Base-by-base conservation (phyloP, 1,284 basidiomycete genomes). In the Schizophyllum amplum region DNA sequence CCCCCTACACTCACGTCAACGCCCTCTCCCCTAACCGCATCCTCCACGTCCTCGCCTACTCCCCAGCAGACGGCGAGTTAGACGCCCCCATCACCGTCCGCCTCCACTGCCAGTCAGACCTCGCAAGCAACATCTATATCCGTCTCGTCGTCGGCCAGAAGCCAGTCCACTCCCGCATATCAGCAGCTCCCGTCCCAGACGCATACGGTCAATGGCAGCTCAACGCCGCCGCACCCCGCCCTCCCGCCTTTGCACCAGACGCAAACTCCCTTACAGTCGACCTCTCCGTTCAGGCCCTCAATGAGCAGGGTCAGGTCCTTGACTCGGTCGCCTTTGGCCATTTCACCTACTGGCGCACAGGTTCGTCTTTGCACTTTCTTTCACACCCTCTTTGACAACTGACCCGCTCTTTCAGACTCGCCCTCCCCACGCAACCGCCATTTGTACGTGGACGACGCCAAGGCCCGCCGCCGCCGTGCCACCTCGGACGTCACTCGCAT, bases 321-420 rank as follows among this genome's bases (percentile, higher is more conserved):
- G 86, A 89, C 63, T 77, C 82, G 0, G 75, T 83, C 56, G 74
- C 81, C 42, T 83, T 91, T 73, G 83, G 90, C 65, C 76, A 84
- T 66, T 85, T 92, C 73, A 75, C 78, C n/a, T 90, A 87, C 62
- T 78, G 75, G 70, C 17, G 47, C 5, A 5, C 22, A 23, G 73
- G 84, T 83, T 56, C 59, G 76, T 72, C 51, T 55, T 58, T 51
- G 52, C 33, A 55, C 27, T 13, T n/a, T 48, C n/a, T n/a, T n/a
- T 47, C 55, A 23, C 55, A 57, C n/a, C 50, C 54, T 13, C 27
- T 33, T 63, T 15, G 60, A 63, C 33, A 57, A 60, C 46, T 57
- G 57, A 23, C 33, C 54, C 15, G 52, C 56, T 4, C 52, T 56
- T 42, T 51, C 42, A 51, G 24, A 52, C 22, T 57, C 56, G 9